These are phyloP conservation scores for Saxophila tyrrhenica DNA, from an alignment of 495 filamentous ascomycete genomes.

Conservation along the genomic window DNA sequence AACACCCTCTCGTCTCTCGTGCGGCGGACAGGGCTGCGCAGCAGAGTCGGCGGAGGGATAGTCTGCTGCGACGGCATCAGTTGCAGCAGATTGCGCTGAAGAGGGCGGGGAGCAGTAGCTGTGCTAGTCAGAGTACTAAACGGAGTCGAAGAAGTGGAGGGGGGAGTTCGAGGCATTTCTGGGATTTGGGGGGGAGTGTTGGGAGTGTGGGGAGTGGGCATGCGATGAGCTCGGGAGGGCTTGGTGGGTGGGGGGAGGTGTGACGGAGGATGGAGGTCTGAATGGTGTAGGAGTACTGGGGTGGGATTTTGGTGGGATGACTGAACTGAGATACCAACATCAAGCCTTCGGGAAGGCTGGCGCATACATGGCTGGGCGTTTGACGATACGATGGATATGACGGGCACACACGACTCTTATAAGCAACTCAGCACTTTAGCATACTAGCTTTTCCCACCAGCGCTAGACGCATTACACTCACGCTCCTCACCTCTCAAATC, in stretches of 20 bases:
- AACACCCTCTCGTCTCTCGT: constrained; percentile 69
- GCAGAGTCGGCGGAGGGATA: constrained; percentile 39
- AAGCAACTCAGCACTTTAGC: neutral
- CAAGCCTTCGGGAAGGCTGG: too few relatives aligned
- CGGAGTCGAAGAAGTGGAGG: constrained; percentile 41
- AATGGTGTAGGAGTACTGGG: neutral
- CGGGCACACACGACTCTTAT: too few relatives aligned
- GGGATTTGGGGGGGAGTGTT: constrained; percentile 73
- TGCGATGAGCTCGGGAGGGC: constrained; percentile 9
- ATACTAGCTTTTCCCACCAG: neutral
- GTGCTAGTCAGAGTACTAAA: constrained; percentile 70
- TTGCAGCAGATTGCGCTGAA: constrained; percentile 26
- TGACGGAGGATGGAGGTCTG: neutral
- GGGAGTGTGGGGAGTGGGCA: constrained; percentile 42
- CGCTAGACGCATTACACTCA: neutral
- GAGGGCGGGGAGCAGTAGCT: constrained; percentile 48
- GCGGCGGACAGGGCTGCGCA: constrained; percentile 35
- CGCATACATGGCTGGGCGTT: too few relatives aligned
- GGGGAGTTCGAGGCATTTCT: constrained; percentile 51
- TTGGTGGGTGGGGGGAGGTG: constrained; percentile 18
- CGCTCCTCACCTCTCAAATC: neutral
- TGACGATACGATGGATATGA: neutral
- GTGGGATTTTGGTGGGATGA: too few relatives aligned
- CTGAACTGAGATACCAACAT: too few relatives aligned
- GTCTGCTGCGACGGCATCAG: constrained; percentile 35